Percentiles rank a stretch among this genome's conserved stretches.
These are phyloP conservation scores for Lepidium africanum DNA, from an alignment of 345 rosid species.

Conservation along the genomic window DNA sequence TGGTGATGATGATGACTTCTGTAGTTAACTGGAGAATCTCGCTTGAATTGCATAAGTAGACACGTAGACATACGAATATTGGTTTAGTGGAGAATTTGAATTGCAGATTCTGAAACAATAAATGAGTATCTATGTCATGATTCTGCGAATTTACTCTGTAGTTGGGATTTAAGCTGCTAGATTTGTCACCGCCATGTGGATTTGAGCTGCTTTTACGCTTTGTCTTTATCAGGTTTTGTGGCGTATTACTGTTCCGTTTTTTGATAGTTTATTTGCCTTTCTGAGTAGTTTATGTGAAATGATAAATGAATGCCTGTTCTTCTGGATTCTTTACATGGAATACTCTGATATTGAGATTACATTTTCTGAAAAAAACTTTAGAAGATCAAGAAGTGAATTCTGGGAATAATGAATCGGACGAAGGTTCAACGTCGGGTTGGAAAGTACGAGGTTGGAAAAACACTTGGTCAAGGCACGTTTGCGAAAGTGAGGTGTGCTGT, in stretches of 20 bases:
- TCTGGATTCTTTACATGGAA: not conserved
- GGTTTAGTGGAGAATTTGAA: not conserved
- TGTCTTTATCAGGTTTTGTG: not conserved
- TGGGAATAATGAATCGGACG: slow-evolving; percentile 20
- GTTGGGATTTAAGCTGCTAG: slow-evolving; percentile 2
- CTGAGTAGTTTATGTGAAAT: not conserved
- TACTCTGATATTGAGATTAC: not conserved
- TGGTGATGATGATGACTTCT: not conserved
- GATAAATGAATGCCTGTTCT: not conserved
- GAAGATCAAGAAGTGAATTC: not conserved
- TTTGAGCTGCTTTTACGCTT: not conserved
- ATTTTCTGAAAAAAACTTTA: not conserved
- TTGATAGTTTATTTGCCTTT: not conserved
- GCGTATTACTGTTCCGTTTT: not conserved
- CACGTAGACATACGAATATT: not conserved
- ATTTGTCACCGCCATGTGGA: not conserved
- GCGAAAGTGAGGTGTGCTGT: slow-evolving; percentile 94
- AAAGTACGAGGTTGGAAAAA: slow-evolving; percentile 85
- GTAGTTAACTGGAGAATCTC: not conserved
- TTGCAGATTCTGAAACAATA: not conserved
- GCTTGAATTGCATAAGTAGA: not conserved
- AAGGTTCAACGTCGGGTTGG: slow-evolving; percentile 83
- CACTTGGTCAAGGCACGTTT: slow-evolving; percentile 91
- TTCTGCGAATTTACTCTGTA: not conserved
- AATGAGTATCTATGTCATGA: not conserved